Evolutionary conservation across 306 rosid genomes (phyloP), one percentile per base, ranked within the genome.

Genomic region (Betula pendula): DNA sequence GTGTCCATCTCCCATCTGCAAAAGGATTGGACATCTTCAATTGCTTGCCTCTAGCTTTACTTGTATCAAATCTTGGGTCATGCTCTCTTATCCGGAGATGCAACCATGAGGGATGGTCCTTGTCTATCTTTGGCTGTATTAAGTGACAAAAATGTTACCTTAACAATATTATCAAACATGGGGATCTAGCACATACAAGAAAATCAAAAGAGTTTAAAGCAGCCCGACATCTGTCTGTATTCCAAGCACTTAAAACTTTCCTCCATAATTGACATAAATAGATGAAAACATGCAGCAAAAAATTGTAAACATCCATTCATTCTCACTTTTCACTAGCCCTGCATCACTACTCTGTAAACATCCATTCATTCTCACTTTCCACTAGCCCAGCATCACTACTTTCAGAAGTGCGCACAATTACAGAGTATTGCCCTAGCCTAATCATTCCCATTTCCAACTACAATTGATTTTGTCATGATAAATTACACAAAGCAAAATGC

Each of bases 1-100:
- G 92, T 27, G 90, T 88, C 96, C 97, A 93, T 89, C 81, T 86
- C 78, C 97, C 97, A 85, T 90, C 96, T 29, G 81, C 68, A 78
- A 55, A 70, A 49, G 75, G 88, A 74, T 77, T 84, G 70, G 85
- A 55, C 82, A 53, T 67, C 82, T 53, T 69, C 44, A 68, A 44
- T 73, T 74, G 77, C 72, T 79, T 74, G 24, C 85, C 85, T 77
- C 79, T 86, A 63, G 75, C 72, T 79, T 79, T 89, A 38, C 11
- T 72, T 53, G 76, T 68, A 75, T 71, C 76, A 42, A 80, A 88
- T 74, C 68, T 71, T 67, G 92, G 90, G 55, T 89, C 91, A 69
- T 85, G 79, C 72, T 89, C 91, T 88, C 97, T 80, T 74, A 93
- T 88, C 81, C 77, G 87, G 71, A 93, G 91, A 81, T 84, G 86